Percentiles rank a stretch among this genome's conserved stretches.
These are phyloP conservation scores for Setaria italica DNA, from an alignment of 202 grass and related monocot genomes.

Conservation along the genomic window DNA sequence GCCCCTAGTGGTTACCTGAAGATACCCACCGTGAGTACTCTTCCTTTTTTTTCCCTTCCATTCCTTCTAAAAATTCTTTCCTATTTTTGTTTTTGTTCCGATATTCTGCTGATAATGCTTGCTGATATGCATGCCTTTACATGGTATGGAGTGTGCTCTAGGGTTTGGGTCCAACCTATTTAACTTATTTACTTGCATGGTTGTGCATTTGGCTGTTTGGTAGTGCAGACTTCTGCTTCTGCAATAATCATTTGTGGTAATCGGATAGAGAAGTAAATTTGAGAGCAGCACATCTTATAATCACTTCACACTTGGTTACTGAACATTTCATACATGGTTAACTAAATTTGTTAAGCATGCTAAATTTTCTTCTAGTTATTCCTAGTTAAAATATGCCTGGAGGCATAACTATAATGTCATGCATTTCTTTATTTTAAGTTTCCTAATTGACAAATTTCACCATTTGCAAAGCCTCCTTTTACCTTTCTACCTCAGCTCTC, in stretches of 20 bases:
- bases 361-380: background rate
- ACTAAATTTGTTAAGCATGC: background rate
- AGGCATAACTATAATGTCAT: background rate
- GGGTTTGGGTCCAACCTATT: slow-evolving; percentile 16
- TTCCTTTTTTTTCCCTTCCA: slow-evolving; percentile 12
- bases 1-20: slow-evolving; percentile 91
- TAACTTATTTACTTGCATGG: slow-evolving; percentile 26
- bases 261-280: slow-evolving; percentile 4
- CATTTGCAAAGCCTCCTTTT: background rate
- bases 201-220: background rate
- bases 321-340: background rate
- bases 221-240: background rate
- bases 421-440: background rate
- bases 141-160: slow-evolving; percentile 6
- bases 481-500: slow-evolving; percentile 1
- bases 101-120: background rate
- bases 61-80: background rate
- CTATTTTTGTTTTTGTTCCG: background rate
- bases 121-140: background rate
- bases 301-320: background rate
- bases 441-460: background rate
- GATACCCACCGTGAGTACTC: slow-evolving; percentile 84
- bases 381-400: background rate
- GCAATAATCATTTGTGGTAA: background rate
- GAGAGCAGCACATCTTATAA: background rate